phyloP scores from a whole-genome alignment of 345 rosid species.

The Cardiospermum halicacabum region DNA sequence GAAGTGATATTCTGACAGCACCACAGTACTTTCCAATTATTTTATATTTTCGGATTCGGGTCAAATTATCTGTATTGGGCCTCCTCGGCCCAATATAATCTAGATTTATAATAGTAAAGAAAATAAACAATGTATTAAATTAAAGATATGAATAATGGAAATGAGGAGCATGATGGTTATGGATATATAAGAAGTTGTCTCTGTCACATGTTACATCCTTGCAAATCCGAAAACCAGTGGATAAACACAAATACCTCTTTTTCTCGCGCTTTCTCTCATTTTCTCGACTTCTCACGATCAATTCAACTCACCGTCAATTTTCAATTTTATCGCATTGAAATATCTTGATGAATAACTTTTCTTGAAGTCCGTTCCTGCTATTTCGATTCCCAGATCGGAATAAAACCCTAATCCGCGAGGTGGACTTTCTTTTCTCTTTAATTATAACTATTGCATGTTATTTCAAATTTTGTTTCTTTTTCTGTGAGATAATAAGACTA shows the following conservation, averaged over 20 bases:
- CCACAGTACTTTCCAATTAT: no score
- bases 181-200: background rate
- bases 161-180: no score
- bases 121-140: no score
- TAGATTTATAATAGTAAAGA: no score
- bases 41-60: no score
- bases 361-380: background rate
- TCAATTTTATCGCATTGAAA: background rate
- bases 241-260: constrained; percentile 6
- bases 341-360: background rate
- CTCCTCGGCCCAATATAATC: no score
- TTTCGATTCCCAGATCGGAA: constrained; percentile 22
- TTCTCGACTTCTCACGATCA: constrained; percentile 13
- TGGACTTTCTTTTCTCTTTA: background rate
- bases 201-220: background rate
- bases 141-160: no score
- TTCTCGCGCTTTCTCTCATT: background rate
- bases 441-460: background rate
- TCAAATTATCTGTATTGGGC: no score
- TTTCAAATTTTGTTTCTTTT: background rate
- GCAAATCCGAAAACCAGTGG: background rate
- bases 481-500: background rate
- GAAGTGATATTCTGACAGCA: no score
- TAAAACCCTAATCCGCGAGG: constrained; percentile 15
- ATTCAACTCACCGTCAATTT: constrained; percentile 9